Base-by-base conservation (phyloP, 148 eudicot species). In the Heliamphora exappendiculata region DNA sequence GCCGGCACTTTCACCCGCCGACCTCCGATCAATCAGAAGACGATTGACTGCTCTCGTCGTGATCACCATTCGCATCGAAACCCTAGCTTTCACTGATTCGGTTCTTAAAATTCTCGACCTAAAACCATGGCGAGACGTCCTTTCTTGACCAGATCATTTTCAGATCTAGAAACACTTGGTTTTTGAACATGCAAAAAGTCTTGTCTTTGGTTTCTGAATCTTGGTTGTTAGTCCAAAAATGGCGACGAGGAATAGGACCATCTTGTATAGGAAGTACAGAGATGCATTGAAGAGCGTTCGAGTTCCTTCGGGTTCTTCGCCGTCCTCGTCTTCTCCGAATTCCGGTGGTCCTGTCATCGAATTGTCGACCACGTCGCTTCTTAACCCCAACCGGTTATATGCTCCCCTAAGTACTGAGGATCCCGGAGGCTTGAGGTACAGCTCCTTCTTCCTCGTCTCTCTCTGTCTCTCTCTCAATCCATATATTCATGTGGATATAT, bases 211-310 rank as follows among this genome's bases (percentile, higher is more conserved):
- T 20, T 37, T 20, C 59, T 54, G 55, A 2, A 67, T 42, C 74
- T 45, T 69, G 14, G 24, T 16, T 55, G 58, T 47, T 39, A 26
- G 67, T 72, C 44, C 0, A 8, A 31, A 73, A 81, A 94, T 94
- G 98, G 90, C 98, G 83, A 82, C 87, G 63, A 86, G 98, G 77
- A 94, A 91, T 72, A 75, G 93, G 73, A 89, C 98, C 58, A 47
- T 88, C 10, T 45, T 91, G 89, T 94, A 74, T 55, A 85, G 81
- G 75, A 91, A 85, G 81, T 89, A 91, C 67, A 86, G 97, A 58
- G 94, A 94, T 73, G 93, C 97, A 12, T 83, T 94, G 66, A 91
- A 91, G 83, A 89, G 88, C 80, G 97, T 87, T 14, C 81, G 94
- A 34, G 74, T 69, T 72, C 89, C 94, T 72, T 68, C 85, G 64